Evolutionary conservation across 495 filamentous ascomycete species (phyloP).

Genomic region (Aspergillus saccharolyticus): DNA sequence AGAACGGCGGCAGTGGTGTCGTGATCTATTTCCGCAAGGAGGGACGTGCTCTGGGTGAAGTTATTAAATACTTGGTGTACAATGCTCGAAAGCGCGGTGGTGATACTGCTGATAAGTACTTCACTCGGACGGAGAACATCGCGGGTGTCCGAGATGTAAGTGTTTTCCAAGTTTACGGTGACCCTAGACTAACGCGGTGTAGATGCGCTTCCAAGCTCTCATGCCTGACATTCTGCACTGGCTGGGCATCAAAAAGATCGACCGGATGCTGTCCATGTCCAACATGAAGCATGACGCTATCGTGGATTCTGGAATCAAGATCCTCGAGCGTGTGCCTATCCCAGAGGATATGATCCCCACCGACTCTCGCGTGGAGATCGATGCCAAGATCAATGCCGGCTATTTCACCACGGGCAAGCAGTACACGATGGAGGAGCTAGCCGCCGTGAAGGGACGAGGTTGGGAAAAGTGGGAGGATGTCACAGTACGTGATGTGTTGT

Average conservation of each 20-base stretch:
- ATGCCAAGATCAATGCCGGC: constrained; percentile 96
- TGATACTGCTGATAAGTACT: constrained; percentile 93
- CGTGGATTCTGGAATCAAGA: constrained; percentile 90
- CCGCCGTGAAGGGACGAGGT: constrained; percentile 78
- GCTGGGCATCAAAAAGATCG: constrained; percentile 98
- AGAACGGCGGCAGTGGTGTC: constrained; percentile 89
- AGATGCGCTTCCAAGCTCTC: constrained; percentile 97
- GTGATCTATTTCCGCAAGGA: constrained; percentile 99
- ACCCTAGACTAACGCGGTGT: not conserved
- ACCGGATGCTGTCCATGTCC: constrained; percentile 97
- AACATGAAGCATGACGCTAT: constrained; percentile 99
- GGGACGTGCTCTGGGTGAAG: constrained; percentile 91
- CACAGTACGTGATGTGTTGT: constrained; percentile 36
- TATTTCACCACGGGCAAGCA: constrained; percentile 93
- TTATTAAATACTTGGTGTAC: constrained; percentile 96
- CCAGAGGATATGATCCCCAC: constrained; percentile 92
- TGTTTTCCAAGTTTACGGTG: not conserved
- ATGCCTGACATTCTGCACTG: constrained; percentile 99
- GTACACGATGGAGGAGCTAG: constrained; percentile 81
- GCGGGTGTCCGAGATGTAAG: constrained; percentile 76
- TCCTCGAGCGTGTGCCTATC: constrained; percentile 87
- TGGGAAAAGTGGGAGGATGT: constrained; percentile 79
- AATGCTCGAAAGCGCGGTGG: constrained; percentile 81
- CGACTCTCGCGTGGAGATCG: constrained; percentile 95
- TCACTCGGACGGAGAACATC: constrained; percentile 94